phyloP scores from a whole-genome alignment of 345 rosid genomes.

The Pugionium dolabratum region DNA sequence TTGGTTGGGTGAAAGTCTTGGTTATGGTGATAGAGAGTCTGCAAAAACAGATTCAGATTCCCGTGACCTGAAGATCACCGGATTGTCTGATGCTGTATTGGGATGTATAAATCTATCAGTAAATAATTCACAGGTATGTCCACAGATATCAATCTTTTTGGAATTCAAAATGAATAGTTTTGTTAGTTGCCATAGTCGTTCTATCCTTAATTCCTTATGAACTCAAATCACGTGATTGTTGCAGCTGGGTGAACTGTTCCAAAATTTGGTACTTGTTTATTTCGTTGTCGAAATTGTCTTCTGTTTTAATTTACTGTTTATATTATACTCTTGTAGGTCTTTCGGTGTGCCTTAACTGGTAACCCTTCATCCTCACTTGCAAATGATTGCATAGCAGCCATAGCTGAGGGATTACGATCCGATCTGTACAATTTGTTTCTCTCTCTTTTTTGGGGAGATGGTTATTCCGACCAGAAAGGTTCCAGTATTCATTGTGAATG shows the following conservation, averaged over 20 bases:
- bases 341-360: constrained; percentile 74
- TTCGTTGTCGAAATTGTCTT: constrained; percentile 24
- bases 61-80: constrained; percentile 63
- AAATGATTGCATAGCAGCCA: constrained; percentile 78
- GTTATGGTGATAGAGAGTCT: constrained; percentile 50
- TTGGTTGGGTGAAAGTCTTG: constrained; percentile 50
- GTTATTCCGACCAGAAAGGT: constrained; percentile 48
- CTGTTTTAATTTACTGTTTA: constrained; percentile 15
- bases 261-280: constrained; percentile 23
- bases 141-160: constrained; percentile 14
- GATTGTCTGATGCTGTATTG: constrained; percentile 83
- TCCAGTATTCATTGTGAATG: constrained; percentile 67
- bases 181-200: constrained; percentile 21
- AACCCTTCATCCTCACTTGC: constrained; percentile 81
- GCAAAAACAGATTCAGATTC: constrained; percentile 51
- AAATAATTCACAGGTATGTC: constrained; percentile 72
- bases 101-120: constrained; percentile 73
- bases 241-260: constrained; percentile 14
- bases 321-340: constrained; percentile 51
- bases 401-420: constrained; percentile 82
- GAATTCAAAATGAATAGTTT: constrained; percentile 21
- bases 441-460: constrained; percentile 81
- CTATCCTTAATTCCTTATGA: not conserved
- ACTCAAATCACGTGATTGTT: constrained; percentile 29
- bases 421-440: constrained; percentile 72